These are phyloP conservation scores for Bretziella fagacearum DNA, from an alignment of 2,329 filamentous ascomycete genomes.

Conservation along the genomic window DNA sequence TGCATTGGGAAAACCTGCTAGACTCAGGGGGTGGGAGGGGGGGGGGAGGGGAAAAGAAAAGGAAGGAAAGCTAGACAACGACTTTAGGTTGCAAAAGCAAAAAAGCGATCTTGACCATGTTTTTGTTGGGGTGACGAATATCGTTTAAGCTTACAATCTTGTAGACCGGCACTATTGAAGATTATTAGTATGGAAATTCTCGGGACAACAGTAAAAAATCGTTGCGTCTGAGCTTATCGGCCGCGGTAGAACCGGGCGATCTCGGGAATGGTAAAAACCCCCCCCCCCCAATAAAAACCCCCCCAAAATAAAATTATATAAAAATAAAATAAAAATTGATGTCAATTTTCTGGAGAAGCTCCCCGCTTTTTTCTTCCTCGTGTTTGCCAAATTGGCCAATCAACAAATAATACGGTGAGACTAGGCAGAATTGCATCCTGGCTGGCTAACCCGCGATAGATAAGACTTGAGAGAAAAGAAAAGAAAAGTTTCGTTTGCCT, in stretches of 20 bases:
- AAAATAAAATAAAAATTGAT: neutral
- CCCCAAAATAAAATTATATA: too few species aligned
- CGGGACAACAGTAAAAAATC: neutral
- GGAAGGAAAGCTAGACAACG: neutral
- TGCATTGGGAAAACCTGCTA: neutral
- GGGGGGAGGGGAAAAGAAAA: neutral
- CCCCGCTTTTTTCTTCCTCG: neutral
- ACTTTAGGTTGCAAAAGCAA: neutral
- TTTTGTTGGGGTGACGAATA: too few species aligned
- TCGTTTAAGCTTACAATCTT: constrained; percentile 15
- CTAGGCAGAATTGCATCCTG: too few species aligned
- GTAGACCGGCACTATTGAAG: constrained; percentile 14
- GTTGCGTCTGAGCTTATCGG: neutral
- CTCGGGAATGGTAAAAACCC: too few species aligned
- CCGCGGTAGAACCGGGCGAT: too few species aligned
- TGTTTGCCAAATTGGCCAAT: neutral
- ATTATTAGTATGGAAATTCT: constrained; percentile 10
- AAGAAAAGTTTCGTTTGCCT: neutral
- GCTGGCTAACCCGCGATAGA: too few species aligned
- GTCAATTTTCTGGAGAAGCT: neutral
- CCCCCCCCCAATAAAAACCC: too few species aligned
- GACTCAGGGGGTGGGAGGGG: neutral
- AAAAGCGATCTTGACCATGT: too few species aligned
- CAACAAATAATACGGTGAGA: too few species aligned
- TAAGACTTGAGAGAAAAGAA: neutral